Conservation (phyloP, 2,329 filamentous ascomycete genomes). For the Rhexocercosporidium sp. region DNA sequence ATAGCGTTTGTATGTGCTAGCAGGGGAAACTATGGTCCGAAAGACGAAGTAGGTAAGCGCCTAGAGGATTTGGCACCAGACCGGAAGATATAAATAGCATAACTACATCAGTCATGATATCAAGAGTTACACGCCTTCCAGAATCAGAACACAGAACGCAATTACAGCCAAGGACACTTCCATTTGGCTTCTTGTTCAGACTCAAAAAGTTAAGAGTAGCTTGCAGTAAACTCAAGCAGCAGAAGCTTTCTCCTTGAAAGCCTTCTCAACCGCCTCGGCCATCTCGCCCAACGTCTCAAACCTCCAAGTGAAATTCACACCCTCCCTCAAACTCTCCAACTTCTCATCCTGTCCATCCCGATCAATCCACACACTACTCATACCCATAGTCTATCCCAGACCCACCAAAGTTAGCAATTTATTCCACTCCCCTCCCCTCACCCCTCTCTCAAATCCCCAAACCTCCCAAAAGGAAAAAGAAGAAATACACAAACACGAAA, state of each 20-base stretch:
- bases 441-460: not conserved
- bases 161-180: not conserved
- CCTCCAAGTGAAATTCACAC: conserved; percentile 58
- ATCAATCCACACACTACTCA: conserved; percentile 63
- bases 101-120: conserved; percentile 6
- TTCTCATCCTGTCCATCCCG: conserved; percentile 44
- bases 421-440: not conserved
- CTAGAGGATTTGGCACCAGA: not conserved
- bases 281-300: conserved; percentile 55
- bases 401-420: not conserved
- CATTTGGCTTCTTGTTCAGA: not conserved
- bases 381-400: conserved; percentile 48
- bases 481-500: no score
- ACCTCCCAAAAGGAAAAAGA: not conserved
- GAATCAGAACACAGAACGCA: not conserved
- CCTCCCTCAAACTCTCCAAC: conserved; percentile 46
- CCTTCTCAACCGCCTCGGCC: conserved; percentile 26
- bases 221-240: not conserved
- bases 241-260: conserved; percentile 11
- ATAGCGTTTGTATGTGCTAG: conserved; percentile 3
- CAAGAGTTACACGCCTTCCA: not conserved
- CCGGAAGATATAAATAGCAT: conserved; percentile 9
- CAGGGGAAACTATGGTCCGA: not conserved
- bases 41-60: not conserved
- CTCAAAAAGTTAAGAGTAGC: not conserved